Evolutionary conservation across 768 basidiomycete genomes (phyloP).

Genomic region (Tulasnella sp.): DNA sequence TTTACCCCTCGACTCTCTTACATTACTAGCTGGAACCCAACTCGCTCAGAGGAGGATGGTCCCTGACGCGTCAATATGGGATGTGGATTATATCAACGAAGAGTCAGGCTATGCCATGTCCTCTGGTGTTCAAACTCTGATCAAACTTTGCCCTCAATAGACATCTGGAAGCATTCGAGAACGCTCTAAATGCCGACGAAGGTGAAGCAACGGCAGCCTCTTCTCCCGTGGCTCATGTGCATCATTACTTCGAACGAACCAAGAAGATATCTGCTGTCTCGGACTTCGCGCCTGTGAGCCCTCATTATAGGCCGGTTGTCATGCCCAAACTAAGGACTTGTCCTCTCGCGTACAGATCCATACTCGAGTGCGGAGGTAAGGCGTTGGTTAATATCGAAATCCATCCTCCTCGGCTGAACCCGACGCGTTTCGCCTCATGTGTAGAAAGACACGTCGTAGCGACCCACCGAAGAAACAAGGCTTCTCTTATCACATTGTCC

Average conservation of each 20-base stretch:
- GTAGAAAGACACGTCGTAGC: slow-evolving; percentile 30
- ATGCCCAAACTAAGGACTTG: background rate
- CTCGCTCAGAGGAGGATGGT: too few species aligned
- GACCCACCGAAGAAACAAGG: slow-evolving; percentile 38
- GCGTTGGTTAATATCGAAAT: background rate
- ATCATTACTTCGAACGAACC: slow-evolving; percentile 37
- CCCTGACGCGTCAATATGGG: slow-evolving; percentile 27
- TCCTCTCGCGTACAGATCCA: slow-evolving; percentile 40
- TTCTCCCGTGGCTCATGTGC: slow-evolving; percentile 23
- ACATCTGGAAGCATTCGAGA: slow-evolving; percentile 66
- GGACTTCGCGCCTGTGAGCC: slow-evolving; percentile 62
- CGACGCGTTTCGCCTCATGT: background rate
- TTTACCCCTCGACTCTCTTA: too few species aligned
- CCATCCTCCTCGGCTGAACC: background rate
- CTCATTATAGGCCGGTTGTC: too few species aligned
- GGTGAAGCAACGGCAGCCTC: slow-evolving; percentile 30
- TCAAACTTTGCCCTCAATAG: slow-evolving; percentile 25
- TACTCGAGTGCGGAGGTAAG: slow-evolving; percentile 64
- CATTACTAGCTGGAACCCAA: too few species aligned
- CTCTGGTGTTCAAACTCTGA: background rate
- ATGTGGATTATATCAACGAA: slow-evolving; percentile 57
- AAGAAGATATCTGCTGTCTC: slow-evolving; percentile 74
- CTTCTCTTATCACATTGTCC: slow-evolving; percentile 61
- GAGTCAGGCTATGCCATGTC: slow-evolving; percentile 37
- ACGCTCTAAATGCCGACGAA: slow-evolving; percentile 59